These are phyloP conservation scores for Coemansia sp. DNA, from an alignment of 192 early-diverging fungal genomes.

Conservation along the genomic window DNA sequence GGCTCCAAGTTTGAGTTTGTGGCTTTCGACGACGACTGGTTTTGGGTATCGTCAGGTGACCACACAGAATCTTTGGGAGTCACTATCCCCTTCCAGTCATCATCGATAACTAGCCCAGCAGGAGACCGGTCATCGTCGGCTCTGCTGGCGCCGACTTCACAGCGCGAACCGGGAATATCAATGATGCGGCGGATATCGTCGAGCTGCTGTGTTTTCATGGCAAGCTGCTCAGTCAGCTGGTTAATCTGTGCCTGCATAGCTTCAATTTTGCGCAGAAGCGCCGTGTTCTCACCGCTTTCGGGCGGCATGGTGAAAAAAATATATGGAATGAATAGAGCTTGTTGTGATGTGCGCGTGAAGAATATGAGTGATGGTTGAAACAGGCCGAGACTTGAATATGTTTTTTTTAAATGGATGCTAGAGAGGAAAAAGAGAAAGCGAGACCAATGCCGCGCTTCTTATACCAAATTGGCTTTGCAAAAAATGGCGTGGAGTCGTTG, in stretches of 20 bases:
- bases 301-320: not conserved
- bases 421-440: not conserved
- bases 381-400: not conserved
- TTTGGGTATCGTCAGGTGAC: no score
- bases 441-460: not conserved
- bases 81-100: no score
- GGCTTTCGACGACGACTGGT: no score
- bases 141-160: no score
- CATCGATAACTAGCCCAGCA: no score
- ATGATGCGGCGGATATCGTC: not conserved
- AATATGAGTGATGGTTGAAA: not conserved
- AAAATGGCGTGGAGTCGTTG: no score
- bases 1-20: no score
- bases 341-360: not conserved
- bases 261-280: not conserved
- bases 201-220: not conserved
- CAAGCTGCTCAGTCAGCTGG: not conserved
- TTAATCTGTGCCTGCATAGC: constrained; percentile 3
- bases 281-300: not conserved
- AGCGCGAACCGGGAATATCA: no score
- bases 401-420: not conserved
- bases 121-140: no score
- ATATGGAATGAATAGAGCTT: no score
- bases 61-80: no score
- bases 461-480: not conserved